Evolutionary conservation across 768 basidiomycete genomes (phyloP), one percentile per base, ranked within the genome.

Genomic region (Tephrocybe sp.): DNA sequence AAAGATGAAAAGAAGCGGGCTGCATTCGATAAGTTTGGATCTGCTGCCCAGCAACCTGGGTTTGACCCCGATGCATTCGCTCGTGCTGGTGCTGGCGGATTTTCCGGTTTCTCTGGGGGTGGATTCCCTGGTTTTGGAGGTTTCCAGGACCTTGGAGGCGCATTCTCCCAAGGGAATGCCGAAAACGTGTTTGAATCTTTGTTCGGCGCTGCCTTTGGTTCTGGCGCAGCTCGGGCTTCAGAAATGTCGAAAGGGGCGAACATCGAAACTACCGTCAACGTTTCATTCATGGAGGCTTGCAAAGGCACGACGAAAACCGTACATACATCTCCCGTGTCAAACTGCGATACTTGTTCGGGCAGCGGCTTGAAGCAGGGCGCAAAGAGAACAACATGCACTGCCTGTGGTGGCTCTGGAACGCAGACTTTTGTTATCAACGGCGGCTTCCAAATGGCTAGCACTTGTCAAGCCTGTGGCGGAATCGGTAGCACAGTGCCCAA

Each of bases 371-470:
- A 90, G 70, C 70, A 82, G 18, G 96, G 96, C 26, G 84, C 89
- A 30, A 89, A 94, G 71, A 79, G 89, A 59, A 77, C 81, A 44
- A 81, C 84, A 24, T 99, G 97, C 70, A 63, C 73, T 45, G 70
- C 85, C 30, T 99, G 97, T 70, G 78, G 84, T 51, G 97, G 97
- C 50, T 79, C 89, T 20, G 97, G 97, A 39, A 84, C 87, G 30
- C 83, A 86, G 67, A 91, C 93, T 15, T 98, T 90, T 68, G 85
- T 92, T 47, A 81, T 99, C 62, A 86, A 92, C 63, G 87, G 80
- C 65, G 97, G 97, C 15, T 98, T 99, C 82, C 90, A 93, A 66
- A 95, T 99, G 93, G 86, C 93, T 20, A 90, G 85, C 55, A 93
- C 93, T 25, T 99, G 97, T 71, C 75, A 77, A 48, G 65, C 80